Base-by-base conservation (phyloP, 2,329 filamentous ascomycete genomes). In the Penicillium sp. region DNA sequence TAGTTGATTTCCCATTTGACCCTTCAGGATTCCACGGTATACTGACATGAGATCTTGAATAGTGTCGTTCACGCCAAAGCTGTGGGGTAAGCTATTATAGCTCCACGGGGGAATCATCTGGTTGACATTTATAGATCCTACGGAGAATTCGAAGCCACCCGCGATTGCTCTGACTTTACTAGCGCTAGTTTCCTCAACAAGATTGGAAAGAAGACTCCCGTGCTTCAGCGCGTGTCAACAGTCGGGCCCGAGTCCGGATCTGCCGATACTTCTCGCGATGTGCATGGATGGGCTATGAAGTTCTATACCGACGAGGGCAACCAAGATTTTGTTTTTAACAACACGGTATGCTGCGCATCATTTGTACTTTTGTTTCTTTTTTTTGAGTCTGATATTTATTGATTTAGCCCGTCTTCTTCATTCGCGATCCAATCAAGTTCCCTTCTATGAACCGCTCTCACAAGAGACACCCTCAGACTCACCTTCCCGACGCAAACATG, bases 381-480 rank as follows among this genome's bases (percentile, higher is more conserved):
- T n/a, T n/a, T n/a, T n/a, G n/a, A n/a, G n/a, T n/a, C n/a, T n/a
- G n/a, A n/a, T n/a, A n/a, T n/a, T n/a, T n/a, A n/a, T n/a, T n/a
- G n/a, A n/a, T n/a, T n/a, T 0, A 39, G 36, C 36, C 36, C 3
- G 36, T 89, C 0, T 90, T 90, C 76, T 90, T 91, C 70, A 67
- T 90, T 39, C 70, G 78, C 5, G 87, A 90, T 59, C 84, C 87
- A 0, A 82, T 85, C 57, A 89, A 90, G 71, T 90, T 89, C 63
- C 86, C 87, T 11, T 79, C 86, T 58, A 83, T 89, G 65, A 89
- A 89, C 44, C 85, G 88, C 61, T 87, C 86, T 0, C 87, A 89
- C 67, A 90, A 89, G 78, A 78, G 87, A 16, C 74, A 90, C 59
- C 65, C 65, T 5, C 53, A 39, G 19, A 62, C 56, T 9, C 64